Base-by-base conservation (phyloP, 2,329 filamentous ascomycete genomes). In the Colletotrichum kahawae region DNA sequence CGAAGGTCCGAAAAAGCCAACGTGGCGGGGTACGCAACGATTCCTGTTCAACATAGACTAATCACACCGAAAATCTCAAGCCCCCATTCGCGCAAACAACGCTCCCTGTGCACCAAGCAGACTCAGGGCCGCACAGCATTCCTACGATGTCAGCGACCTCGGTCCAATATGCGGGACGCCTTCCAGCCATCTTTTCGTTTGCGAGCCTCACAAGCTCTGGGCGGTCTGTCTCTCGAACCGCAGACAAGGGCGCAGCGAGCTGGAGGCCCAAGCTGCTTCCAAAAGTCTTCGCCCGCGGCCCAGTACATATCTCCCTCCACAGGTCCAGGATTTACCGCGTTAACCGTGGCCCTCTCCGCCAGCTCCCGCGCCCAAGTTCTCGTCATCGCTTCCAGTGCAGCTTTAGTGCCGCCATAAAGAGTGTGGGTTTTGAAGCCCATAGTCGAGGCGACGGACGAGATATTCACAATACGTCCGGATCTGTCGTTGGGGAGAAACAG, bases 401-500 rank as follows among this genome's bases (percentile, higher is more conserved):
- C 89, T 82, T 92, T 92, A 81, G 86, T 88, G 16, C 89, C 88
- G 60, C 87, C 89, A 81, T 92, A 91, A 59, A 91, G 85, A 33
- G 87, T 85, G 82, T 90, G 88, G 14, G 84, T 86, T 51, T 87
- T 82, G 80, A 90, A 88, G 12, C 89, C 89, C 70, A 87, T 84
- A 24, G 86, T 85, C 18, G 88, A 87, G 27, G 57, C 24, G 57
- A 60, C 88, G 72, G 87, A 90, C 7, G 88, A 90, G 63, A 91
- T 82, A 81, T 88, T 90, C 79, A 92, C 84, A 76, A 92, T 86
- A 68, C 86, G 88, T 71, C 83, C 89, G 76, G 87, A 92, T 76
- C 92, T 92, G 84, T 94, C 93, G 70, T 82, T 84, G 2, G 91
- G 95, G 6, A 97, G 88, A 83, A 93, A 92, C 0, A 92, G 93